These are phyloP conservation scores for Russula griseocarnosa DNA, from an alignment of 768 basidiomycete genomes.

Conservation along the genomic window DNA sequence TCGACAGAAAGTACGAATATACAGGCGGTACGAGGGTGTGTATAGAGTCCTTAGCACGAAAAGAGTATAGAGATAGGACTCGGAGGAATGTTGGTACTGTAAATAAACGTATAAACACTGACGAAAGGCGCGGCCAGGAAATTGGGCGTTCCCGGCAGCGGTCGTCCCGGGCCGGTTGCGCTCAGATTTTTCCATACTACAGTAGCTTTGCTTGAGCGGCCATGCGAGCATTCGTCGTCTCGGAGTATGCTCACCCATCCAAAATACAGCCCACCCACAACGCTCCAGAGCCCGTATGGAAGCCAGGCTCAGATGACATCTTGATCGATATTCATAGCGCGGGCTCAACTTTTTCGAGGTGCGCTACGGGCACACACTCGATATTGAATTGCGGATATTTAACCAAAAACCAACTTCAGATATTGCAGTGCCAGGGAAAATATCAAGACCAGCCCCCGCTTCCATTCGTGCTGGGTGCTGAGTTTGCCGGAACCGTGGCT, in stretches of 20 bases:
- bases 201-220: no score
- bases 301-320: conserved; percentile 41
- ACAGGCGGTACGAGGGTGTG: no score
- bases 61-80: no score
- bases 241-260: conserved; percentile 42
- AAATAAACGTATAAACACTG: no score
- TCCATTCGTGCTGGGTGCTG: conserved; percentile 80
- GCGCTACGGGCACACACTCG: background rate
- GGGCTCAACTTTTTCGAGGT: conserved; percentile 46
- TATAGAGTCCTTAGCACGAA: no score
- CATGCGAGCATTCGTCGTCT: conserved; percentile 83
- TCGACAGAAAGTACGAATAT: no score
- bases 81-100: no score
- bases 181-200: no score
- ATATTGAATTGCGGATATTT: no score
- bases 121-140: no score
- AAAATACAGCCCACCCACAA: conserved; percentile 39
- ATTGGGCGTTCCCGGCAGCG: no score
- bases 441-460: conserved; percentile 80
- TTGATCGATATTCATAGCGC: conserved; percentile 52
- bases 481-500: conserved; percentile 84
- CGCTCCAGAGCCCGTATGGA: conserved; percentile 38
- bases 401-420: conserved; percentile 47
- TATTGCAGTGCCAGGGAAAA: conserved; percentile 85
- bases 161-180: no score